Evolutionary conservation across 257 asterid species (phyloP).

Genomic region (Nemophila menziesii): DNA sequence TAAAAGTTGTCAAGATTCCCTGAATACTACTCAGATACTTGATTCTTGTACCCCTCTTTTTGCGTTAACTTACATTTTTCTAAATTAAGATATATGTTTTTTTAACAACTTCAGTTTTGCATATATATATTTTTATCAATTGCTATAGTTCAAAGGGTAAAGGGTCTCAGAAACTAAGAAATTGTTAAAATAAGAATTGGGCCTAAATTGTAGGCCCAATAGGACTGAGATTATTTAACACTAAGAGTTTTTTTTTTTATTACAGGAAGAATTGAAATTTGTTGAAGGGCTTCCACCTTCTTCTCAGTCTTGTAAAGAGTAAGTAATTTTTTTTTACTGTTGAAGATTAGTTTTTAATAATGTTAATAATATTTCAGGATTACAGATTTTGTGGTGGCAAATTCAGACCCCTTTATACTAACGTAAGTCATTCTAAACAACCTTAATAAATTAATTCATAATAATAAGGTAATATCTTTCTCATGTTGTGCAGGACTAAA

Average conservation of each 20-base stretch:
- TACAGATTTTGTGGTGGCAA: constrained; percentile 40
- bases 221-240: neutral
- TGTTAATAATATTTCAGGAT: constrained; percentile 38
- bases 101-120: too few relatives aligned
- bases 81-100: too few relatives aligned
- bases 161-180: too few relatives aligned
- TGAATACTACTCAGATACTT: neutral
- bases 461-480: constrained; percentile 5
- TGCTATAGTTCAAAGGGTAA: too few relatives aligned
- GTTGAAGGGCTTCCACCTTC: constrained; percentile 54
- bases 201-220: too few relatives aligned
- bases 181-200: too few relatives aligned
- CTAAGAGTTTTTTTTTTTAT: neutral
- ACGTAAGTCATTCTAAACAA: constrained; percentile 30
- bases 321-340: constrained; percentile 15
- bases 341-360: too few relatives aligned
- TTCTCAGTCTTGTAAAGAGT: constrained; percentile 74
- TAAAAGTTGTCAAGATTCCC: neutral
- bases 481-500: constrained; percentile 29
- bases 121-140: too few relatives aligned
- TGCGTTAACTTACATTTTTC: neutral
- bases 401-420: constrained; percentile 60
- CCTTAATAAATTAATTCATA: constrained; percentile 2
- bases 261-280: constrained; percentile 73
- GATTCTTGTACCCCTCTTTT: neutral